Evolutionary conservation across 352 stramenopile genomes (phyloP).

Genomic region (Phytophthora hybrid): DNA sequence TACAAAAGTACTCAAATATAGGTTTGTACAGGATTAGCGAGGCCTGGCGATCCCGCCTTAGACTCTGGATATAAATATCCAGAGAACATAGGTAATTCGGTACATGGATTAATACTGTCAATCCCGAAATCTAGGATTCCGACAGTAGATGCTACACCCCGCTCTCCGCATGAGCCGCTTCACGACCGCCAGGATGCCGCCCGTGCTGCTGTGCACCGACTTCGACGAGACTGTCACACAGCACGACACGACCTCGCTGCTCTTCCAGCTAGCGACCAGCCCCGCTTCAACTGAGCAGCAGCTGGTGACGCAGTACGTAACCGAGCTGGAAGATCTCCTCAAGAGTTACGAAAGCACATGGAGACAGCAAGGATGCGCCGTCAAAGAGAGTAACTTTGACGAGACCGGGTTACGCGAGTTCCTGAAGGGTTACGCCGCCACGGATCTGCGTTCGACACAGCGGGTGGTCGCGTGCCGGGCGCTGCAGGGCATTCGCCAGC

Average conservation of each 20-base stretch:
- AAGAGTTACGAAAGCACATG: constrained; percentile 19
- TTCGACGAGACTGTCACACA: constrained; percentile 81
- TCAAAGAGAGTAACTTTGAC: constrained; percentile 38
- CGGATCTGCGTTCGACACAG: constrained; percentile 59
- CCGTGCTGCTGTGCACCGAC: constrained; percentile 66
- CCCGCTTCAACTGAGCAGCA: constrained; percentile 15
- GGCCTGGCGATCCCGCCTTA: no score
- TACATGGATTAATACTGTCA: no score
- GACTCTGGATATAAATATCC: no score
- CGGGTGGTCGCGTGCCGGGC: constrained; percentile 46
- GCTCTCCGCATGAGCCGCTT: background rate
- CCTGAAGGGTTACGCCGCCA: constrained; percentile 49
- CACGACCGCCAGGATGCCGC: background rate
- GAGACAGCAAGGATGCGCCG: background rate
- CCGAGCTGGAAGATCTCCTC: constrained; percentile 38
- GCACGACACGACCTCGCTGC: constrained; percentile 63
- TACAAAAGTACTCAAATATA: no score
- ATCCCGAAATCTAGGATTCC: no score
- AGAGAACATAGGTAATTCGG: no score
- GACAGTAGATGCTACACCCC: no score
- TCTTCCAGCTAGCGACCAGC: constrained; percentile 50
- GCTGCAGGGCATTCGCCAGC: constrained; percentile 46
- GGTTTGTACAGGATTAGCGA: no score
- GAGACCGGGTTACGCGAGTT: constrained; percentile 44
- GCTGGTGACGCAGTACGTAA: constrained; percentile 48